Base-by-base conservation (phyloP, 495 filamentous ascomycete genomes). In the Lophiostoma macrostomum region DNA sequence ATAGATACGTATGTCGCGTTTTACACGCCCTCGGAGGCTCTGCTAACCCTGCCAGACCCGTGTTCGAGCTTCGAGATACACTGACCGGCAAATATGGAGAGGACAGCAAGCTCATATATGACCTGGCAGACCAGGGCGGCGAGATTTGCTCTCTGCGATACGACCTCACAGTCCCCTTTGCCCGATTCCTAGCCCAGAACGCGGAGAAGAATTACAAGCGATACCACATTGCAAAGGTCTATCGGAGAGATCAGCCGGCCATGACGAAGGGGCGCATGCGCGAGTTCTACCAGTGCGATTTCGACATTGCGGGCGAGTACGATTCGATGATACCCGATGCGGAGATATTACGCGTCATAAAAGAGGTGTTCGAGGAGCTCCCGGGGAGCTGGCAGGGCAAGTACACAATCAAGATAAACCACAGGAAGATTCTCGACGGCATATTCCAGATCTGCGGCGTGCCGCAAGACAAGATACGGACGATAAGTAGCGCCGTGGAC, bases 221-320 rank as follows among this genome's bases (percentile, higher is more conserved):
- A 24, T 93, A 91, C 68, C 86, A 91, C 73, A 89, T 93, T 56
- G 87, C 87, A 50, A 93, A 93, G 70, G 89, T 94, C 29, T 91
- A 90, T 73, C 77, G 87, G 51, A 70, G 87, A 64, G 87, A 90
- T 69, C 85, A 88, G 67, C 85, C 85, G 1, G 86, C 86, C 46
- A 87, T 93, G 75, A 84, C 80, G 44, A 90, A 90, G 67, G 93
- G 93, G 42, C 80, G 89, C 5, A 91, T 96, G 86, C 80, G 93
- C 53, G 91, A 98, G 70, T 96, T 98, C 71, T 95, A 94, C 70
- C 91, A 97, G 74, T 96, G 91, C 71, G 91, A 97, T 71, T 95
- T 96, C 66, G 91, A 97, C 69, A 90, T 96, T 72, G 91, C 91
- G 20, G 91, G 91, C 53, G 69, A 73, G 27, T 94, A 88, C 68